These are phyloP conservation scores for Volvox carteri DNA, from an alignment of 163 green algal genomes.

Conservation along the genomic window DNA sequence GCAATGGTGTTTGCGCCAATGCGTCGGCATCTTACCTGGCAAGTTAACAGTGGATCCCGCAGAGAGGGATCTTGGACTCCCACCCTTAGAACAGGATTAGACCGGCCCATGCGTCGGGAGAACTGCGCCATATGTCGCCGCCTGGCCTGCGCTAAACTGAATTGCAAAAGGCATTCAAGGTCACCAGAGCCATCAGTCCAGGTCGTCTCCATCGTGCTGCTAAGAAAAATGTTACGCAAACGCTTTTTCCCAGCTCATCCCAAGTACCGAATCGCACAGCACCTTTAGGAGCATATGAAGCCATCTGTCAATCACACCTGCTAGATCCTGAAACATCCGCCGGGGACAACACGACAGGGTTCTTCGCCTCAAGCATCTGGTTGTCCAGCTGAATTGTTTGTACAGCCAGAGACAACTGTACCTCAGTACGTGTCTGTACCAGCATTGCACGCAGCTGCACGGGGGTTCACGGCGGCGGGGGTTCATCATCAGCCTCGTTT, in stretches of 20 bases:
- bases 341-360: slow-evolving; percentile 88
- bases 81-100: slow-evolving; percentile 3
- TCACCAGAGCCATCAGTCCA: no score
- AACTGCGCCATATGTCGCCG: slow-evolving; percentile 9
- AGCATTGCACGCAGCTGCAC: slow-evolving; percentile 53
- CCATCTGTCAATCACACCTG: no score
- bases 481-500: no score
- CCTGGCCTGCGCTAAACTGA: slow-evolving; percentile 21
- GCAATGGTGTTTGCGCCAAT: not conserved
- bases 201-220: no score
- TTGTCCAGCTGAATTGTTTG: slow-evolving; percentile 91
- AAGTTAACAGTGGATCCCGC: slow-evolving; percentile 42
- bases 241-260: no score
- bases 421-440: slow-evolving; percentile 62
- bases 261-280: no score
- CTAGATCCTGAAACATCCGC: slow-evolving; percentile 9
- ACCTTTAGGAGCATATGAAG: no score
- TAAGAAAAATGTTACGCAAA: no score
- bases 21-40: slow-evolving; percentile 8
- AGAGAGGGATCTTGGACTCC: not conserved
- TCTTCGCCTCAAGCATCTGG: slow-evolving; percentile 88
- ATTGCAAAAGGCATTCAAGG: not conserved
- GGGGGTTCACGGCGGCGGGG: not conserved
- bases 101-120: not conserved
- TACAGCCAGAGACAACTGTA: slow-evolving; percentile 74